Evolutionary conservation across 441 rosid genomes (phyloP), one percentile per base, ranked within the genome.

Genomic region (Aquilaria agallochum): DNA sequence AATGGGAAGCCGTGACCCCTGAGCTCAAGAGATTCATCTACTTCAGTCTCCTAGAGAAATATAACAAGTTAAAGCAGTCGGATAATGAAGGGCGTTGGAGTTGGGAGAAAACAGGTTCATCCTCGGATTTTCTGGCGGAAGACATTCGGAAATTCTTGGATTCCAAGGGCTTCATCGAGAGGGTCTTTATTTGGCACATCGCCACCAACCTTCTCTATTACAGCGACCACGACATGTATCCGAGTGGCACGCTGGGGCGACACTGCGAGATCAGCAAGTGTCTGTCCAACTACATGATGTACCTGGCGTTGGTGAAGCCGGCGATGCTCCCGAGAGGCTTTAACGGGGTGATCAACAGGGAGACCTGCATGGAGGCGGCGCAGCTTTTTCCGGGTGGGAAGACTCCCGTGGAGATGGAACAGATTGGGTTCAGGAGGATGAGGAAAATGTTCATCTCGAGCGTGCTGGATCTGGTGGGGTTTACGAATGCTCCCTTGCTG

Each of bases 121-220:
- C 46, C 30, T 40, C 5, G 0, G 44, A 40, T 57, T 20, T 20
- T 20, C 27, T 57, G 50, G 14, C 6, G 27, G 49, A 47, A 31
- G 31, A 2, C 15, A 5, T 31, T 2, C 0, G 0, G 15, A 42
- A 54, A 47, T 59, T 59, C 42, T 8, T 12, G 6, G 62, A 59
- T 13, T n/a, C 13, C 13, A 47, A 27, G 32, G 31, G 48, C 48
- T 71, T 65, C 3, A 45, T 60, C 2, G 59, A 63, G 27, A 56
- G 70, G 54, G 51, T 71, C 58, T 55, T 71, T 11, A 50, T 71
- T 7, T 71, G 72, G 72, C 72, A 72, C 46, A 50, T 67, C 9
- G 66, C 72, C 3, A 72, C 66, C 4, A 54, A 58, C 47, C 60
- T 67, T 40, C 45, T 52, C 50, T 72, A 36, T 49, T 40, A 58